A percentile compares a stretch with the other conserved stretches of the same genome.
Conservation (phyloP, 2,329 filamentous ascomycete species). For the Talaromyces sp. region DNA sequence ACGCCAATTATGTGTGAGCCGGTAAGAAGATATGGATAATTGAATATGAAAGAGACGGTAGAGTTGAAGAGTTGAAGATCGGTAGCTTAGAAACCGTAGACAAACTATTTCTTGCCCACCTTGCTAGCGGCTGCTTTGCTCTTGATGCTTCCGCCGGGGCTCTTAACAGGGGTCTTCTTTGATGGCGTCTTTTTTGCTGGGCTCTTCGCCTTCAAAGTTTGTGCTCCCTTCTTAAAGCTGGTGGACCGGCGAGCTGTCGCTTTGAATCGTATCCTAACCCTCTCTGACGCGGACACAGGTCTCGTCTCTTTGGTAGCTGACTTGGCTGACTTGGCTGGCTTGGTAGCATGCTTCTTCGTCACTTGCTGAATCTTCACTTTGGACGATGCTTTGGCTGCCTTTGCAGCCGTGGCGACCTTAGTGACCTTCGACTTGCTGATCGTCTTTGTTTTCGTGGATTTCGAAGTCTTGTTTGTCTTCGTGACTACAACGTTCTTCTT, state of each 20-base stretch:
- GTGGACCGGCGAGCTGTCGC: constrained; percentile 18
- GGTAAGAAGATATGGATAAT: background rate
- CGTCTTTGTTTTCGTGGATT: constrained; percentile 19
- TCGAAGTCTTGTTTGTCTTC: constrained; percentile 20
- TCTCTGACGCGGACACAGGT: constrained; percentile 14
- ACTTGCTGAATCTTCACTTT: constrained; percentile 10
- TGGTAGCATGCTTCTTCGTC: background rate
- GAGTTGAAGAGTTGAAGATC: background rate
- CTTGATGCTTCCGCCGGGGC: constrained; percentile 14
- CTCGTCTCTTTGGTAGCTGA: background rate
- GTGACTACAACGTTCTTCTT: constrained; percentile 22
- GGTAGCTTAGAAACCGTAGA: background rate
- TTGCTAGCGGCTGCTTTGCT: background rate
- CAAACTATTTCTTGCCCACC: background rate
- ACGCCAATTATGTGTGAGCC: background rate
- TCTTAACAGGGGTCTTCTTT: constrained; percentile 15
- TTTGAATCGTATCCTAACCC: constrained; percentile 17
- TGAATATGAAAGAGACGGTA: background rate
- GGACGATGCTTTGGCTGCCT: constrained; percentile 18
- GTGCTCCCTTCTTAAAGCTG: constrained; percentile 17
- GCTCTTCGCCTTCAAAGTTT: constrained; percentile 16
- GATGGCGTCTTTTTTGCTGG: constrained; percentile 15
- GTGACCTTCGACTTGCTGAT: constrained; percentile 26
- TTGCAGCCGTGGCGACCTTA: constrained; percentile 16
- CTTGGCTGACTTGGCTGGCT: background rate